Evolutionary conservation across 2,329 filamentous ascomycete genomes (phyloP).

Genomic region (Fusarium equiseti): DNA sequence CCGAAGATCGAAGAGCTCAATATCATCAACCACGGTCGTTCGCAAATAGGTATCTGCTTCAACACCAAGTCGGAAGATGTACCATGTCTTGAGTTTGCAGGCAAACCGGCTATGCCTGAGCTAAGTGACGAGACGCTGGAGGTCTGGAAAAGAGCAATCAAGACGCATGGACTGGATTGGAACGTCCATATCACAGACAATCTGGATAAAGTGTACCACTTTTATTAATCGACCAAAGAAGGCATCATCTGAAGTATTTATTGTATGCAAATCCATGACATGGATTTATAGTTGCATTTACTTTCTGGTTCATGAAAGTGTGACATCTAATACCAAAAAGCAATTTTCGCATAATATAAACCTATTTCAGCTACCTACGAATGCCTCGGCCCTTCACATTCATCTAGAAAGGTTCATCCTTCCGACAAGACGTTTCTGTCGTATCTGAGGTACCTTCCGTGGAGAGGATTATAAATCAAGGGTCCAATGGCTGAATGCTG

Average conservation of each 20-base stretch:
- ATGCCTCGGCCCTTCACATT: fast-evolving
- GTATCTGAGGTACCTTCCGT: neutral
- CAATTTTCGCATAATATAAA: neutral
- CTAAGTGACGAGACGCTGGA: neutral
- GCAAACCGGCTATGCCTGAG: neutral
- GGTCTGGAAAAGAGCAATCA: neutral
- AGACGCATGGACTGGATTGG: neutral
- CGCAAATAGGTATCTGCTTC: neutral
- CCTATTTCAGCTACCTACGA: neutral
- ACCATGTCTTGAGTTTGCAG: conserved; percentile 13
- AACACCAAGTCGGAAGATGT: neutral
- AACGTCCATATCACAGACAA: neutral
- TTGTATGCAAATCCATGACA: neutral
- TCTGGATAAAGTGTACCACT: neutral
- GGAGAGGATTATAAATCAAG: conserved; percentile 38
- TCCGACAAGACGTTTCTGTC: neutral
- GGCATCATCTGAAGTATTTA: neutral
- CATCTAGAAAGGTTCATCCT: neutral
- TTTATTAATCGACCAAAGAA: neutral
- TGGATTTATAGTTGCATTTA: neutral
- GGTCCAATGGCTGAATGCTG: neutral
- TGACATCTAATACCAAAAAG: neutral
- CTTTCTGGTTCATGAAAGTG: neutral
- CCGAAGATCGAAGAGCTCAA: neutral
- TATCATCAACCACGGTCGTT: neutral